Evolutionary conservation across 2,329 filamentous ascomycete genomes (phyloP).

Genomic region (Ceratocystis variospora): DNA sequence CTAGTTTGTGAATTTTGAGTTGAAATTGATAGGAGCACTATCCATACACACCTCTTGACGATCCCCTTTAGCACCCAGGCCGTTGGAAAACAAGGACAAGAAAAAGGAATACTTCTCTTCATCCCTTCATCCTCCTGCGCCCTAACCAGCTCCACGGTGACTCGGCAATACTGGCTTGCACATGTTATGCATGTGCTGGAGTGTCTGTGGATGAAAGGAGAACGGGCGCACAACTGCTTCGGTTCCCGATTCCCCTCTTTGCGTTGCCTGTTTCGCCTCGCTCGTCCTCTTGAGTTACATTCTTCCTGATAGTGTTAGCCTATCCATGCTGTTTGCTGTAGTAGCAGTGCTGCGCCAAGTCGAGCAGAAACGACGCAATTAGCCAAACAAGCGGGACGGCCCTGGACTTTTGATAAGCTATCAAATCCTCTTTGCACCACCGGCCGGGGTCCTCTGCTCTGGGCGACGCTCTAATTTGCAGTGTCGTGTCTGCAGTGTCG

Average conservation of each 20-base stretch:
- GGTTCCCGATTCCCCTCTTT: neutral
- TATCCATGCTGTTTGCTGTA: neutral
- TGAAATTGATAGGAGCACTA: neutral
- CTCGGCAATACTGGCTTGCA: neutral
- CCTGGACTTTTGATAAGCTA: constrained; percentile 2
- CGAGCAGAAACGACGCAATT: neutral
- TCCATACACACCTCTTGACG: neutral
- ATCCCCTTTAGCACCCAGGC: neutral
- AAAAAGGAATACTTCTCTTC: neutral
- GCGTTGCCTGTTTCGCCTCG: neutral
- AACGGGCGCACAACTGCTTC: neutral
- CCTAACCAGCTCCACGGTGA: neutral
- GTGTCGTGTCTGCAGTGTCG: too few species aligned
- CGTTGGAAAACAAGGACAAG: neutral
- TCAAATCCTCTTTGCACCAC: constrained; percentile 7
- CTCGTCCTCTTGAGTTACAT: neutral
- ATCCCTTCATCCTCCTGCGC: neutral
- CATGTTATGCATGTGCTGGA: neutral
- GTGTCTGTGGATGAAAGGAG: neutral
- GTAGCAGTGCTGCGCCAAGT: neutral
- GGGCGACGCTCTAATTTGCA: constrained; percentile 9
- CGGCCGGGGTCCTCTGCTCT: neutral
- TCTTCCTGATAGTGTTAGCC: neutral
- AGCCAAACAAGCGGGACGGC: neutral
- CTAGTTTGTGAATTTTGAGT: neutral